phyloP scores from a whole-genome alignment of 768 basidiomycete genomes.

The Tylopilus cervinicoccineus region DNA sequence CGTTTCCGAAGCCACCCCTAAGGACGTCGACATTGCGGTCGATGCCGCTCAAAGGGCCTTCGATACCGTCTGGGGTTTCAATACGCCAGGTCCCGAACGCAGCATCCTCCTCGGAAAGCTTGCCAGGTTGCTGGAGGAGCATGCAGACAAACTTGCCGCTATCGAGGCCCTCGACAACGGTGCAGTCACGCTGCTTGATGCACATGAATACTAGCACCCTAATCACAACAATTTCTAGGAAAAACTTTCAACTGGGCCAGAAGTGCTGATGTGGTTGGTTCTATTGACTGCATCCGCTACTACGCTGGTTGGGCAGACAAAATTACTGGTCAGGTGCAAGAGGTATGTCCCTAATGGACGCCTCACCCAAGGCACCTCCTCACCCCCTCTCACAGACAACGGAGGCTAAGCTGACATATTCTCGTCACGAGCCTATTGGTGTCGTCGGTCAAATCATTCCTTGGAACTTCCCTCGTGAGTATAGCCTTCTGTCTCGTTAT shows the following conservation, averaged over 20 bases:
- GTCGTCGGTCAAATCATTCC: conserved; percentile 53
- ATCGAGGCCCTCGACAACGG: conserved; percentile 71
- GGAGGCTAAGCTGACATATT: conserved; percentile 17
- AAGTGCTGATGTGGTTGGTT: conserved; percentile 41
- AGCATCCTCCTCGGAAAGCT: conserved; percentile 58
- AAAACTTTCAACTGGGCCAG: conserved; percentile 52
- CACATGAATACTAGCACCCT: neutral
- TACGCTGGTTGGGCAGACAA: conserved; percentile 94
- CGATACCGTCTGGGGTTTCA: conserved; percentile 68
- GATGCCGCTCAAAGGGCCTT: conserved; percentile 56
- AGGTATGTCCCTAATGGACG: conserved; percentile 28
- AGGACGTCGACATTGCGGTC: conserved; percentile 79
- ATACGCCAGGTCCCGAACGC: conserved; percentile 48
- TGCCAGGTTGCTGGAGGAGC: conserved; percentile 56
- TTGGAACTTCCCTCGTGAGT: conserved; percentile 58
- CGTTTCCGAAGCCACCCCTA: conserved; percentile 51
- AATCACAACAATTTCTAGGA: conserved; percentile 31
- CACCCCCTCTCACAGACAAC: conserved; percentile 26
- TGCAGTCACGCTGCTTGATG: conserved; percentile 16
- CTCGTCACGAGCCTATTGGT: conserved; percentile 20
- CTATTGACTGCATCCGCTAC: conserved; percentile 52
- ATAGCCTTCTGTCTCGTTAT: rapidly evolving
- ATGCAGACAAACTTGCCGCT: conserved; percentile 64
- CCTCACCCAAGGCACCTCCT: no score
- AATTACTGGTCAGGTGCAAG: conserved; percentile 69